These are phyloP conservation scores for Saussurea involucrata DNA, from an alignment of 129 eudicot species.

Conservation along the genomic window DNA sequence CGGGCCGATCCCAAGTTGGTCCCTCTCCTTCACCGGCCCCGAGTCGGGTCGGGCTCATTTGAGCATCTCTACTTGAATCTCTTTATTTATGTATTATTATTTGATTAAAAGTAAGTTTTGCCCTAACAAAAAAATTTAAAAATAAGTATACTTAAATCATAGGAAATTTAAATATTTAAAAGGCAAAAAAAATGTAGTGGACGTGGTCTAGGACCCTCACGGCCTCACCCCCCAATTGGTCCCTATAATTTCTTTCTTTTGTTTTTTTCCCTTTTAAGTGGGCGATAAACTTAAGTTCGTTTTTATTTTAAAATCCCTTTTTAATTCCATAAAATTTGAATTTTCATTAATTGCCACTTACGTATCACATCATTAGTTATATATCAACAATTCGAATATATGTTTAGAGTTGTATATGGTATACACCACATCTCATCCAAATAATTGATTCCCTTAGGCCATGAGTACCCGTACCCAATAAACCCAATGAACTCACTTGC, in stretches of 20 bases:
- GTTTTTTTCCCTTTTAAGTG: not conserved
- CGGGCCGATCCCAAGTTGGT: no score
- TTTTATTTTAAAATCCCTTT: not conserved
- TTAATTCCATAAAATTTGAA: not conserved
- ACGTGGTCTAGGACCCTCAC: not conserved
- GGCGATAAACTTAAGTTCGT: not conserved
- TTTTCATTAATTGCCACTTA: not conserved
- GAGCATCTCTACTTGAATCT: no score
- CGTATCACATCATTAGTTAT: not conserved
- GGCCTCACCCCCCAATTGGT: not conserved
- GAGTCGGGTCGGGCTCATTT: no score
- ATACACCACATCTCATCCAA: not conserved
- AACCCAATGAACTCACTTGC: no score
- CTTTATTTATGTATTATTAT: no score
- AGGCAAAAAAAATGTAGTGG: no score
- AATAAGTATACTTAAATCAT: no score
- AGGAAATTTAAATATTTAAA: no score
- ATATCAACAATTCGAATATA: not conserved
- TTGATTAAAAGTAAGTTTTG: no score
- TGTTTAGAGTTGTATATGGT: not conserved
- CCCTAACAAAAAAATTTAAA: not conserved
- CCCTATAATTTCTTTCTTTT: not conserved
- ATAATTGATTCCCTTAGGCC: not conserved
- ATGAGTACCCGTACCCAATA: no score
- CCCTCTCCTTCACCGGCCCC: no score